Evolutionary conservation across 176 grass and related monocot species (phyloP).

Genomic region (Tillandsia fasciculata): DNA sequence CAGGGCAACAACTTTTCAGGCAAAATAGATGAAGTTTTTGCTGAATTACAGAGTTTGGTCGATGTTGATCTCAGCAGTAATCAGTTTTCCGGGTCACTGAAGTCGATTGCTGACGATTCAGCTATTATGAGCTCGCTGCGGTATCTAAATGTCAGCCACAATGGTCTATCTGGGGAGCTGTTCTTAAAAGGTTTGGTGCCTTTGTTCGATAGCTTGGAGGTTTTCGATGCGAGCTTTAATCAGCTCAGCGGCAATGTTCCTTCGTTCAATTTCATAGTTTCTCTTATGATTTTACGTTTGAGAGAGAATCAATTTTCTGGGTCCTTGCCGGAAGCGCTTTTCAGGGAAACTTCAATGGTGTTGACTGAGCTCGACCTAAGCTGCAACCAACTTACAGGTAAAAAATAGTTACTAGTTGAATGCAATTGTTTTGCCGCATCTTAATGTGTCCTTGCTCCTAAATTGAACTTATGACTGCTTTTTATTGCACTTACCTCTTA

Average conservation of each 20-base stretch:
- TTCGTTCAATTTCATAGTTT: conserved; percentile 71
- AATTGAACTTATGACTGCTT: not conserved
- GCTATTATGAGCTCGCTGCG: conserved; percentile 36
- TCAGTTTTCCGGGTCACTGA: conserved; percentile 47
- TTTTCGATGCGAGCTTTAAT: conserved; percentile 91
- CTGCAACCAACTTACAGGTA: conserved; percentile 84
- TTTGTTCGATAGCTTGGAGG: conserved; percentile 65
- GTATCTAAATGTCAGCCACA: conserved; percentile 76
- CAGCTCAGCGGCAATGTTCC: conserved; percentile 60
- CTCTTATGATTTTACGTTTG: conserved; percentile 60
- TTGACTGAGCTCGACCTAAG: conserved; percentile 80
- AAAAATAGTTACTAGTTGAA: not conserved
- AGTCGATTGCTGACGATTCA: conserved; percentile 60
- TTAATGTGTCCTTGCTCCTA: not conserved
- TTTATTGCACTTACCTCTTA: not conserved
- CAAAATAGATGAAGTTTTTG: conserved; percentile 49
- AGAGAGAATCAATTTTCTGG: conserved; percentile 67
- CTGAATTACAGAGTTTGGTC: conserved; percentile 40
- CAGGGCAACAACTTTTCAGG: conserved; percentile 44
- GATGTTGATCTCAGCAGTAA: conserved; percentile 84
- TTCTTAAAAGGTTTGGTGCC: conserved; percentile 60
- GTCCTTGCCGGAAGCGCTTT: conserved; percentile 69
- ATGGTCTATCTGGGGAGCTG: conserved; percentile 54
- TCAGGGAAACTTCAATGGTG: conserved; percentile 74
- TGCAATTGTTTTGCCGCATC: not conserved